phyloP scores from a whole-genome alignment of 352 stramenopile species.

The Phytophthora parvispora region DNA sequence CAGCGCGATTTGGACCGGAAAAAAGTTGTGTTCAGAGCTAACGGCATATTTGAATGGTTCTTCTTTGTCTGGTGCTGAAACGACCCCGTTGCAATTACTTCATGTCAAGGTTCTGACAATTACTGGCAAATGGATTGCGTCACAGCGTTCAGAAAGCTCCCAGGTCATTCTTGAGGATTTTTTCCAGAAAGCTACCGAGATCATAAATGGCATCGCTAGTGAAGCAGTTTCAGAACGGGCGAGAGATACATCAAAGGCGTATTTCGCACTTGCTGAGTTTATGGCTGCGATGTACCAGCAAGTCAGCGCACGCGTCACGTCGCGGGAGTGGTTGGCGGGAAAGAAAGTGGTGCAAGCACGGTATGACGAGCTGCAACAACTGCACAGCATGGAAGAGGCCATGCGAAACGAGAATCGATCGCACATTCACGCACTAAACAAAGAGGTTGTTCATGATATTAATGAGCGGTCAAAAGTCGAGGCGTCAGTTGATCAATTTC shows the following conservation, averaged over 20 bases:
- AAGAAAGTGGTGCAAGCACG: constrained; percentile 82
- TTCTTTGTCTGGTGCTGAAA: constrained; percentile 13
- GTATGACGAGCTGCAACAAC: constrained; percentile 67
- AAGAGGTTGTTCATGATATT: constrained; percentile 91
- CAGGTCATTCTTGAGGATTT: constrained; percentile 95
- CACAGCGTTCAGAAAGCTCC: constrained; percentile 93
- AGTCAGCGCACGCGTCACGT: constrained; percentile 86
- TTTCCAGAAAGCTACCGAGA: constrained; percentile 85
- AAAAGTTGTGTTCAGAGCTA: constrained; percentile 64
- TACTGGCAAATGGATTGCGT: constrained; percentile 95
- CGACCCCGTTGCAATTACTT: constrained; percentile 55
- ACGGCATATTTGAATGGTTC: constrained; percentile 31
- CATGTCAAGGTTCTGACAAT: constrained; percentile 74
- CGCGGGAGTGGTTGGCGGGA: constrained; percentile 90
- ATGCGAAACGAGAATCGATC: constrained; percentile 75
- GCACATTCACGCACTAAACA: constrained; percentile 79
- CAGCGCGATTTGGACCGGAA: constrained; percentile 81
- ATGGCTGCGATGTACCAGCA: constrained; percentile 94
- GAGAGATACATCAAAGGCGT: constrained; percentile 73
- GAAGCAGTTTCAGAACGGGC: constrained; percentile 46
- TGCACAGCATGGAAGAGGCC: constrained; percentile 63
- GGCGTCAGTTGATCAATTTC: constrained; percentile 87
- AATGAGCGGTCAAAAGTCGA: constrained; percentile 90
- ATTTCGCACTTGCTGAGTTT: constrained; percentile 92
- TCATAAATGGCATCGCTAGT: constrained; percentile 60